Percentiles rank a stretch among this genome's conserved stretches.
Conservation (phyloP, 2,329 filamentous ascomycete genomes). For the Colletotrichum caudatum region DNA sequence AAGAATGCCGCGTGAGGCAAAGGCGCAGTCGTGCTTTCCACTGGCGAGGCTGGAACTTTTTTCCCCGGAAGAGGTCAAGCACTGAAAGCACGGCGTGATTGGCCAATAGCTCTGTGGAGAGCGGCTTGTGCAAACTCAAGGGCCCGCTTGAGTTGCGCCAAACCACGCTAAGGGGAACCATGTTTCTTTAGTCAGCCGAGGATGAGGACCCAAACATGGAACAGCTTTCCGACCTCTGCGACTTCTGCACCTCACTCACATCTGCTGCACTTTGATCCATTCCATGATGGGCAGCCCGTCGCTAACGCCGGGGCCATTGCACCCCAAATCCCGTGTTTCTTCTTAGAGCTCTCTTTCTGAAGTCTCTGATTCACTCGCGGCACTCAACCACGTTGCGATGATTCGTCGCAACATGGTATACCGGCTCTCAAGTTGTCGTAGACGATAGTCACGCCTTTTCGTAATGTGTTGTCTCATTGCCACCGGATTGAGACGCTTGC, state of each 20-base stretch:
- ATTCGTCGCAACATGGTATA: too few relatives aligned
- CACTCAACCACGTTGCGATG: too few relatives aligned
- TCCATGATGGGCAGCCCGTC: background rate
- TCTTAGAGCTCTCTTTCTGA: background rate
- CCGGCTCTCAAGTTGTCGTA: too few relatives aligned
- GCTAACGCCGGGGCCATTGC: too few relatives aligned
- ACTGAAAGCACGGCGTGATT: conserved; percentile 34
- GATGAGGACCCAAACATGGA: background rate
- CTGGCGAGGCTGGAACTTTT: conserved; percentile 43
- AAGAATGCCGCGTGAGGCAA: conserved; percentile 31
- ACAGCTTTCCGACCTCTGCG: too few relatives aligned
- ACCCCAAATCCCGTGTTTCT: background rate
- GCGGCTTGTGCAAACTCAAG: conserved; percentile 6
- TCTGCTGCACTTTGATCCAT: background rate
- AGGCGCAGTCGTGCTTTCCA: conserved; percentile 30
- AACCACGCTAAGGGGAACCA: conserved; percentile 12
- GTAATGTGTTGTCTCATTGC: background rate
- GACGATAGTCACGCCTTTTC: background rate
- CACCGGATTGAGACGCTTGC: background rate
- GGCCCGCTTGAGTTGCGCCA: conserved; percentile 12
- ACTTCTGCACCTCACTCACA: background rate
- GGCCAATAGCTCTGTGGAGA: conserved; percentile 12
- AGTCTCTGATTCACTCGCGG: background rate
- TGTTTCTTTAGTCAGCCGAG: conserved; percentile 11
- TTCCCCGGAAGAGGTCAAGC: conserved; percentile 37